Percentiles rank a stretch among this genome's conserved stretches.
These are phyloP conservation scores for Juncus inflexus DNA, from an alignment of 176 grass and related monocot species.

Conservation along the genomic window DNA sequence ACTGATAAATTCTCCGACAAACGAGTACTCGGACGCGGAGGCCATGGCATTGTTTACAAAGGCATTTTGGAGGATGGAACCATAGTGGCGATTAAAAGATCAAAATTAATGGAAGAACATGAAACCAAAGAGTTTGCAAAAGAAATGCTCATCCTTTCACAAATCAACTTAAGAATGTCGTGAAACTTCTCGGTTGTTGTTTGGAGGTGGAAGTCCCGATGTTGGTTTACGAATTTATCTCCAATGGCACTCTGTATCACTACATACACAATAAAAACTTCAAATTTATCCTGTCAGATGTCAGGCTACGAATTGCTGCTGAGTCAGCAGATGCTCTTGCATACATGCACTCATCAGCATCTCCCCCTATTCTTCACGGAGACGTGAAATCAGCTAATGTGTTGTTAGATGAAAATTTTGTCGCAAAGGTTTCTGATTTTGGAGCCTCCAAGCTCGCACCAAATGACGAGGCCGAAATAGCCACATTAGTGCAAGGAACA, in stretches of 20 bases:
- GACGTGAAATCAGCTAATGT: slow-evolving; percentile 66
- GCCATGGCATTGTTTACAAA: slow-evolving; percentile 52
- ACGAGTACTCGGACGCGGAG: slow-evolving; percentile 34
- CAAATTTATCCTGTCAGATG: slow-evolving; percentile 9
- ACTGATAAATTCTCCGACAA: slow-evolving; percentile 29
- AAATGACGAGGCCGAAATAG: slow-evolving; percentile 44
- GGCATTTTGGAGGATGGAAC: slow-evolving; percentile 37
- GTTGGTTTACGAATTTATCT: slow-evolving; percentile 52
- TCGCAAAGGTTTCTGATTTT: slow-evolving; percentile 55
- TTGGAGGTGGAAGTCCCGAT: slow-evolving; percentile 58
- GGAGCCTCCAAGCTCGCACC: slow-evolving; percentile 50
- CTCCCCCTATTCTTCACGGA: slow-evolving; percentile 52
- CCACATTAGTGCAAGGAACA: slow-evolving; percentile 56
- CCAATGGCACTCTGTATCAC: slow-evolving; percentile 53
- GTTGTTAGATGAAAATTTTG: slow-evolving; percentile 39
- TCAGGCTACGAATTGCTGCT: slow-evolving; percentile 33
- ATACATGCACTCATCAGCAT: slow-evolving; percentile 50
- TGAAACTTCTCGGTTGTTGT: slow-evolving; percentile 62
- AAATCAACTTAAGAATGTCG: slow-evolving; percentile 58
- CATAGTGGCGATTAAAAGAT: slow-evolving; percentile 47
- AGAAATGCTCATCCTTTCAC: slow-evolving; percentile 54
- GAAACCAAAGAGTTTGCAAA: slow-evolving; percentile 45
- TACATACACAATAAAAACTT: slow-evolving; percentile 48
- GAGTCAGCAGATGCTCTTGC: slow-evolving; percentile 43
- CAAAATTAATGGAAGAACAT: slow-evolving; percentile 38